phyloP scores from a whole-genome alignment of 225 moss, liverwort and hornwort genomes.

The Takakia lepidozioides region DNA sequence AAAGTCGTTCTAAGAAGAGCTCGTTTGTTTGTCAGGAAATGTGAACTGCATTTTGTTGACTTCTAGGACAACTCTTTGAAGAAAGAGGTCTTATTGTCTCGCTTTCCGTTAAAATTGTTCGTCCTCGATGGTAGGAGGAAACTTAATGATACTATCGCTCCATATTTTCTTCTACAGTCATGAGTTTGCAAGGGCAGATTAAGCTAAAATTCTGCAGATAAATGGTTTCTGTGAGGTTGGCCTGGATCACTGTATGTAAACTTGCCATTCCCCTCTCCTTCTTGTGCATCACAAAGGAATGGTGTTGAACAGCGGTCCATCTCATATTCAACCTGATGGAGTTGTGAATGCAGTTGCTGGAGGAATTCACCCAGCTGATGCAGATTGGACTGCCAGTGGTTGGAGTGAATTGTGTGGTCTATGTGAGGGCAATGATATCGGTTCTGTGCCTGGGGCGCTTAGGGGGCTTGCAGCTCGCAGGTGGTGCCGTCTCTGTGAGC shows the following conservation, averaged over 20 bases:
- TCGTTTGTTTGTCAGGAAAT: no score
- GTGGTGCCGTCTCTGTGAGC: constrained; percentile 73
- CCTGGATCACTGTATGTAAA: not conserved
- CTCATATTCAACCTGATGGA: not conserved
- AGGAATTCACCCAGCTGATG: constrained; percentile 53
- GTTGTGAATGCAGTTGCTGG: constrained; percentile 47
- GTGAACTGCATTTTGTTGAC: no score
- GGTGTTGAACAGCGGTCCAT: not conserved
- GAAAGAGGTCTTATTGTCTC: no score
- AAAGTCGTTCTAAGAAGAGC: no score
- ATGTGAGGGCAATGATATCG: constrained; percentile 79
- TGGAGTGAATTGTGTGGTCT: constrained; percentile 63
- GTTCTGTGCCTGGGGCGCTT: constrained; percentile 66
- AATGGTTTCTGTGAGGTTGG: not conserved
- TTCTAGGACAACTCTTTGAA: no score
- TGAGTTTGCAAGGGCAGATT: not conserved
- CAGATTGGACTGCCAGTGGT: constrained; percentile 63
- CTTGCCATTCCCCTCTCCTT: not conserved
- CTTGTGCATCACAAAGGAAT: no score
- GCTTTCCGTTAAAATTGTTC: no score
- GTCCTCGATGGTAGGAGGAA: no score
- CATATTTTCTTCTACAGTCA: not conserved
- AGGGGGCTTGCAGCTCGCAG: constrained; percentile 67
- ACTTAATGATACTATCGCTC: no score
- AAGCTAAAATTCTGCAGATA: not conserved